These are phyloP conservation scores for Plantago lanceolata DNA, from an alignment of 305 asterid genomes.

Conservation along the genomic window DNA sequence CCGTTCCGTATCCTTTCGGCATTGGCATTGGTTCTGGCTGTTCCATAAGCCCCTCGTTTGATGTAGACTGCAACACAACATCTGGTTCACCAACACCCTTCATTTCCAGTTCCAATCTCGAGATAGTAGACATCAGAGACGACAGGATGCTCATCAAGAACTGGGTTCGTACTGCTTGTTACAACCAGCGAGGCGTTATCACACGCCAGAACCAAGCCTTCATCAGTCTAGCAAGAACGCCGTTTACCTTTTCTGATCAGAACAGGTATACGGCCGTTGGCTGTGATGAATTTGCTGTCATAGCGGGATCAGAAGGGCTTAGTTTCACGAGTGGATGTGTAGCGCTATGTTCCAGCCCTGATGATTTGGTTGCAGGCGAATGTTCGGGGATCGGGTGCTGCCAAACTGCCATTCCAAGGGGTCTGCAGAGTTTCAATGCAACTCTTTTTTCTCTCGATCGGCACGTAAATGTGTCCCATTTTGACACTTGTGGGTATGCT, in stretches of 20 bases:
- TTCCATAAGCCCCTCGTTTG: conserved; percentile 13
- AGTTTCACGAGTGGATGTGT: conserved; percentile 32
- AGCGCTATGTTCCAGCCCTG: conserved; percentile 25
- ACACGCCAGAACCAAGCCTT: not conserved
- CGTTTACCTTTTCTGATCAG: conserved; percentile 23
- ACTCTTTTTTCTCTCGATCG: not conserved
- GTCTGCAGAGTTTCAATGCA: conserved; percentile 22
- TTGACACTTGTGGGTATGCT: conserved; percentile 38
- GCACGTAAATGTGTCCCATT: conserved; percentile 25
- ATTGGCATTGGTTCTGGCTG: conserved; percentile 22
- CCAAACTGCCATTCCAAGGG: conserved; percentile 32
- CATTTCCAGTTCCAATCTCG: not conserved
- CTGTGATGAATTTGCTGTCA: conserved; percentile 23
- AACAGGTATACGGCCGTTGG: conserved; percentile 32
- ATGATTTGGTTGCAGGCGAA: conserved; percentile 25
- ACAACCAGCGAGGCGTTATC: conserved; percentile 10
- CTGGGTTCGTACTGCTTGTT: conserved; percentile 15
- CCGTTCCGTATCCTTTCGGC: conserved; percentile 26
- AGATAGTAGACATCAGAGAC: conserved; percentile 19
- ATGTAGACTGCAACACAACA: conserved; percentile 24
- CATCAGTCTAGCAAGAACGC: conserved; percentile 6
- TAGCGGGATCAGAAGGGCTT: not conserved
- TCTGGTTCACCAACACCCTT: conserved; percentile 21
- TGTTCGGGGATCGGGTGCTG: conserved; percentile 56
- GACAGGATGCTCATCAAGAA: conserved; percentile 17